Conservation (phyloP, 306 rosid species). For the Quercus aquifolioides region DNA sequence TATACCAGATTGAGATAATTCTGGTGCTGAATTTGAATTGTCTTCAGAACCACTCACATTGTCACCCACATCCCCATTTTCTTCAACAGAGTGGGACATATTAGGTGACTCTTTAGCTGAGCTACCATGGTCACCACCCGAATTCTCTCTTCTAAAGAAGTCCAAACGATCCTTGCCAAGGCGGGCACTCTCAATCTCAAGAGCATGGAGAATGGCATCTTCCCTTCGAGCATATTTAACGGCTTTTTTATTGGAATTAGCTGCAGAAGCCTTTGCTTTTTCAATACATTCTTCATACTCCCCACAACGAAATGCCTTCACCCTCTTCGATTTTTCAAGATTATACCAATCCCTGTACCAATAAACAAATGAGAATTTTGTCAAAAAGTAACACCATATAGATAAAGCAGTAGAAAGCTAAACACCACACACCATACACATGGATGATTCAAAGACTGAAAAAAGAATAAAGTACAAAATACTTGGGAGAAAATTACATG, state of each 20-base stretch:
- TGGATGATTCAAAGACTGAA: not conserved
- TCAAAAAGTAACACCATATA: conserved; percentile 30
- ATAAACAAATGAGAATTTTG: conserved; percentile 18
- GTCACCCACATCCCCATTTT: conserved; percentile 44
- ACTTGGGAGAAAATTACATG: not conserved
- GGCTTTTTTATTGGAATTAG: conserved; percentile 70
- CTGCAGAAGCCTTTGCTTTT: conserved; percentile 83
- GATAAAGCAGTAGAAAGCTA: conserved; percentile 19
- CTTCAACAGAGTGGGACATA: conserved; percentile 50
- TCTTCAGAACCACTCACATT: conserved; percentile 61
- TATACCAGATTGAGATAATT: conserved; percentile 85
- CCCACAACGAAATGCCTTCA: conserved; percentile 95
- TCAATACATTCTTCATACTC: conserved; percentile 90
- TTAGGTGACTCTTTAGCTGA: conserved; percentile 50
- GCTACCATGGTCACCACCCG: conserved; percentile 44
- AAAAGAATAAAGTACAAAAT: not conserved
- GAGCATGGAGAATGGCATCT: conserved; percentile 98
- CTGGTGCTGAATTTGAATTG: conserved; percentile 71
- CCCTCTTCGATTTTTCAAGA: conserved; percentile 91
- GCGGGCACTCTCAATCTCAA: conserved; percentile 78
- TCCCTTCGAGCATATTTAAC: conserved; percentile 98
- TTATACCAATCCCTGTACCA: conserved; percentile 90
- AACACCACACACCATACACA: conserved; percentile 15
- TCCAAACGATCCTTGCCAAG: conserved; percentile 51
- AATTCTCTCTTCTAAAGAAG: conserved; percentile 42